Evolutionary conservation across 371 early-diverging fungal genomes (phyloP).

Genomic region (Coemansia sp.): DNA sequence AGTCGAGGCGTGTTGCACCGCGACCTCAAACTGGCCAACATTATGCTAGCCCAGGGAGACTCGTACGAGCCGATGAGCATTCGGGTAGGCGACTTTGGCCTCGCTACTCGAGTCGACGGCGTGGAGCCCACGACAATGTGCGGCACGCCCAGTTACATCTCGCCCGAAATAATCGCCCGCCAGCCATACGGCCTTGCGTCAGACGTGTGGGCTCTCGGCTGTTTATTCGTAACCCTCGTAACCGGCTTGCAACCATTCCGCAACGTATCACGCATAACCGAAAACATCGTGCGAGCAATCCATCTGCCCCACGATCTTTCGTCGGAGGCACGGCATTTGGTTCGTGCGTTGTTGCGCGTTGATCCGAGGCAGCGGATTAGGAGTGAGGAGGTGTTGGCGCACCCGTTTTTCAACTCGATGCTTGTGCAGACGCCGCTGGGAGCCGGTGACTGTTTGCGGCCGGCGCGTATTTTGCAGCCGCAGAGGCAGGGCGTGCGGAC

Average conservation of each 20-base stretch:
- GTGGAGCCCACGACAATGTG: constrained; percentile 77
- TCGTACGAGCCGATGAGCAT: constrained; percentile 59
- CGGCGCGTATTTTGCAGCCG: constrained; percentile 3
- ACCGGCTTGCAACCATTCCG: constrained; percentile 86
- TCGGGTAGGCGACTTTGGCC: constrained; percentile 90
- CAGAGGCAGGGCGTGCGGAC: not conserved
- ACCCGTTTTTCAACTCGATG: constrained; percentile 51
- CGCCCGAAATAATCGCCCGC: constrained; percentile 91
- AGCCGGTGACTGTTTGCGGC: not conserved
- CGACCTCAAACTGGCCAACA: constrained; percentile 84
- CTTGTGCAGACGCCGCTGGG: constrained; percentile 3
- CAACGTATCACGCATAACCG: constrained; percentile 57
- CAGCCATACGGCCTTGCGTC: constrained; percentile 64
- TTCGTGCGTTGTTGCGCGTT: constrained; percentile 23
- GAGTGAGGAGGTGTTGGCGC: constrained; percentile 41
- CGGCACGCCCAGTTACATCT: constrained; percentile 97
- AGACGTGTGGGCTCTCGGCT: constrained; percentile 98
- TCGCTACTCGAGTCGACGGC: constrained; percentile 88
- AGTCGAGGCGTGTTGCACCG: constrained; percentile 74
- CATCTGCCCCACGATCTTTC: constrained; percentile 30
- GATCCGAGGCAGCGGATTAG: constrained; percentile 45
- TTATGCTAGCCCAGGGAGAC: constrained; percentile 60
- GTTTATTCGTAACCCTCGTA: constrained; percentile 93
- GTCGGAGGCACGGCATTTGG: constrained; percentile 25
- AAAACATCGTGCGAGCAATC: constrained; percentile 51